phyloP scores from a whole-genome alignment of 1,284 basidiomycete genomes.

The Marasmius sp. region DNA sequence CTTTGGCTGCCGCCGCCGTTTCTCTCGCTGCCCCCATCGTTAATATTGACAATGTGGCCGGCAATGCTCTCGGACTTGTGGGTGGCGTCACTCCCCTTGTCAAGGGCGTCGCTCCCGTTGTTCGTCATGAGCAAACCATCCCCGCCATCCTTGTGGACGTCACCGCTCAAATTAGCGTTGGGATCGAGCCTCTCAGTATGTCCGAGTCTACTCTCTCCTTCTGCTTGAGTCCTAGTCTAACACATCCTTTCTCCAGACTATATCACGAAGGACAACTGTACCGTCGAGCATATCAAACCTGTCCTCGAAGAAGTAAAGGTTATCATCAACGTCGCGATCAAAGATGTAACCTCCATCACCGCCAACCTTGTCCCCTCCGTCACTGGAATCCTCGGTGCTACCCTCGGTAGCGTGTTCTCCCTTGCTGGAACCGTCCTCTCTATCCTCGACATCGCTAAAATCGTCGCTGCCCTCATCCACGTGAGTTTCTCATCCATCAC shows the following conservation, averaged over 20 bases:
- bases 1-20: constrained; percentile 11
- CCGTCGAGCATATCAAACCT: constrained; percentile 3
- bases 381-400: not conserved
- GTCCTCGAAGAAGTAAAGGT: constrained; percentile 5
- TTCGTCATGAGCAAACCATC: constrained; percentile 9
- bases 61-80: not conserved
- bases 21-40: constrained; percentile 8
- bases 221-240: not conserved
- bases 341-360: not conserved
- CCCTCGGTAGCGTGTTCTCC: not conserved
- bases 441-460: not conserved
- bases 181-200: constrained; percentile 6
- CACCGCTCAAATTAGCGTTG: not conserved
- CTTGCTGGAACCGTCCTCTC: not conserved
- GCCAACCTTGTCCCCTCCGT: not conserved
- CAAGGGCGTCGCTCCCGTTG: not conserved
- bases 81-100: not conserved
- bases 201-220: not conserved
- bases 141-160: constrained; percentile 3
- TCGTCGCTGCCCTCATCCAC: not conserved
- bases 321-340: not conserved
- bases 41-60: not conserved
- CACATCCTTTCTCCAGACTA: constrained; percentile 1
- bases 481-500: not conserved
- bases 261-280: constrained; percentile 11